Evolutionary conservation across 2,329 filamentous ascomycete genomes (phyloP).

Genomic region (Cladosporium sphaerospermum): DNA sequence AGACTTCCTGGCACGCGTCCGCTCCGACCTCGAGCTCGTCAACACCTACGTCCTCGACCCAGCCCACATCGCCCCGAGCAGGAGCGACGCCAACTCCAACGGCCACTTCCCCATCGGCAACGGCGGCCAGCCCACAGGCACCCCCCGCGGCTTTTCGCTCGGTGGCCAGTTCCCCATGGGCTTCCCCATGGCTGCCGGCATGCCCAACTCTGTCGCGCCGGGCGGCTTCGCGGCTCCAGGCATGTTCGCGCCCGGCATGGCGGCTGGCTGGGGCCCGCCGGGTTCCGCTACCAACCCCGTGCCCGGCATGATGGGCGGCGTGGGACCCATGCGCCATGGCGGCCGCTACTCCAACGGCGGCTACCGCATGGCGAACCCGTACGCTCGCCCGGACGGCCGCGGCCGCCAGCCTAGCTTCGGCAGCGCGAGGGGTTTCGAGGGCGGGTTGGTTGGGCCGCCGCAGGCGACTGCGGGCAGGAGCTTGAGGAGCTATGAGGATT

Average conservation of each 20-base stretch:
- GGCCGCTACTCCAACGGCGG: conserved; percentile 30
- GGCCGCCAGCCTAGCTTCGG: conserved; percentile 14
- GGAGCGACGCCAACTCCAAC: conserved; percentile 90
- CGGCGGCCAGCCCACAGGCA: conserved; percentile 62
- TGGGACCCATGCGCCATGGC: conserved; percentile 37
- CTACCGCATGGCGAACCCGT: conserved; percentile 26
- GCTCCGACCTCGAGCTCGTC: conserved; percentile 81
- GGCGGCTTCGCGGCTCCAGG: conserved; percentile 33
- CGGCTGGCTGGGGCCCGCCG: conserved; percentile 60
- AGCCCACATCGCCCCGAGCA: conserved; percentile 85
- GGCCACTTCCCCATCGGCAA: conserved; percentile 84
- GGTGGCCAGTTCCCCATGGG: conserved; percentile 50
- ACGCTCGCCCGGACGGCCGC: conserved; percentile 21
- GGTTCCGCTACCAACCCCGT: conserved; percentile 16
- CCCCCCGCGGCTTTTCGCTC: conserved; percentile 86
- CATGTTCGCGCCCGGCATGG: conserved; percentile 33
- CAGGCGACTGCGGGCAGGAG: conserved; percentile 90
- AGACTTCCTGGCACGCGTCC: conserved; percentile 77
- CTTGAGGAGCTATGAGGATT: conserved; percentile 93
- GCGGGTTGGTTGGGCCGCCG: conserved; percentile 67
- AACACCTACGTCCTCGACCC: conserved; percentile 94
- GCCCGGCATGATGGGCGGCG: conserved; percentile 27
- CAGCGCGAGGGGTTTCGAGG: conserved; percentile 13
- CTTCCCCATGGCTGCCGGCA: conserved; percentile 39
- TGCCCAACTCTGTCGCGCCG: conserved; percentile 22